Base-by-base conservation (phyloP, 176 grass and related monocot species). In the Carex littledalei region DNA sequence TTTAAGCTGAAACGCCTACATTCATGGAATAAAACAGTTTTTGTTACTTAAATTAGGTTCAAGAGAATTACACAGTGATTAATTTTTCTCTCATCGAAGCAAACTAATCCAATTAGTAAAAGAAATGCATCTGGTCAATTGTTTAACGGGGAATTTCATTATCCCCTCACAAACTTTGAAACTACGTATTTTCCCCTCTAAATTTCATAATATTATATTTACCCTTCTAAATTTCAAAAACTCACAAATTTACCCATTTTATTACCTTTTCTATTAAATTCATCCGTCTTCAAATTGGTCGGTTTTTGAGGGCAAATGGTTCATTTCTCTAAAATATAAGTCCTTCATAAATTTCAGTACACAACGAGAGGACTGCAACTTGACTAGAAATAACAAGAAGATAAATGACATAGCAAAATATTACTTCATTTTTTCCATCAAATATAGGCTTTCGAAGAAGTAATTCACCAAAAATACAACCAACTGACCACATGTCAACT, bases 401-500 rank as follows among this genome's bases (percentile, higher is more conserved):
- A 71, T 34, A 35, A 15, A 71, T 71, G 17, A 43, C 58, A 47
- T 11, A 59, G 79, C 74, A 49, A 64, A 89, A 87, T 35, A 56
- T 86, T 85, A 97, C 92, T 81, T 94, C 92, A 77, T 93, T 91
- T 84, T 97, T 94, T 87, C 95, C 95, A 39, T 92, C 88, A 47
- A 97, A 84, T 60, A 97, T 93, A 63, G 92, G 95, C 81, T 94
- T 97, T 84, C 92, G 89, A 87, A 90, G 78, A 26, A 97, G 89
- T 69, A 97, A 90, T 87, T 97, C 95, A 22, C 91, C 92, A 90
- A 97, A 93, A 82, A 97, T 91, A 68, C 95, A 97, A 93, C 95
- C 95, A 45, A 97, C 95, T 22, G 95, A 97, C 95, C 92, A 97
- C 95, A 97, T 97, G 83, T 97, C 95, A 84, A 97, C 95, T 43